Conservation (phyloP, 305 asterid species). For the Euphrasia arctica region DNA sequence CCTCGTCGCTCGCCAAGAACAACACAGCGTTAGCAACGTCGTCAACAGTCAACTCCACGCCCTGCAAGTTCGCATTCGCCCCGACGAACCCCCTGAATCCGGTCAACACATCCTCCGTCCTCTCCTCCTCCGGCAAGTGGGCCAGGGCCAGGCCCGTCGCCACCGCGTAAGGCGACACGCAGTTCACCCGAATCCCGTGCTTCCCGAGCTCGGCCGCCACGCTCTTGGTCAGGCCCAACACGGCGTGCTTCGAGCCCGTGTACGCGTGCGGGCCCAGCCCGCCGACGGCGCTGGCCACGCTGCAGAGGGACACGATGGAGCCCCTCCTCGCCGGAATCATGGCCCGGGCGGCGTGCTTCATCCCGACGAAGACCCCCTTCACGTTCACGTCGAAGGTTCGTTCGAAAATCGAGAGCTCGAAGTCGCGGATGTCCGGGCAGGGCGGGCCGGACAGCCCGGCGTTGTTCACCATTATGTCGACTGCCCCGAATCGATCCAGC, state of each 20-base stretch:
- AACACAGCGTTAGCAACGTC: constrained; percentile 84
- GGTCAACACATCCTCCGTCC: constrained; percentile 57
- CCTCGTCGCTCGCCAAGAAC: constrained; percentile 86
- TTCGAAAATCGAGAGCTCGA: constrained; percentile 57
- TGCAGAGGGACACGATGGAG: constrained; percentile 64
- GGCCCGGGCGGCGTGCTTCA: constrained; percentile 90
- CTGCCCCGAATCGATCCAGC: constrained; percentile 56
- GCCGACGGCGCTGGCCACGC: constrained; percentile 54
- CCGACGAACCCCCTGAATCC: constrained; percentile 61
- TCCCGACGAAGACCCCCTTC: constrained; percentile 79
- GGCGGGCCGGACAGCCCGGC: constrained; percentile 82
- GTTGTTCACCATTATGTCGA: constrained; percentile 88
- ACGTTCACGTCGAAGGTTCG: constrained; percentile 68
- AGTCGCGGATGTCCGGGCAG: constrained; percentile 62
- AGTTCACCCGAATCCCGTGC: constrained; percentile 79
- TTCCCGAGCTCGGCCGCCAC: constrained; percentile 93
- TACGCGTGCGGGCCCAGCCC: constrained; percentile 77
- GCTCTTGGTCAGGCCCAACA: constrained; percentile 71
- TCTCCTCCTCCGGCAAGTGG: constrained; percentile 71
- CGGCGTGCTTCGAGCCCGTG: constrained; percentile 86
- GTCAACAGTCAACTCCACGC: constrained; percentile 55
- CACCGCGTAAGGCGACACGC: constrained; percentile 85
- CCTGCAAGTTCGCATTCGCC: constrained; percentile 71
- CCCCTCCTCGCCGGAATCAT: constrained; percentile 85
- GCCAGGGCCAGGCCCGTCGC: constrained; percentile 63